Conservation (phyloP, 1,139 yeast species). For the Suzukiozyma palmioleophila region DNA sequence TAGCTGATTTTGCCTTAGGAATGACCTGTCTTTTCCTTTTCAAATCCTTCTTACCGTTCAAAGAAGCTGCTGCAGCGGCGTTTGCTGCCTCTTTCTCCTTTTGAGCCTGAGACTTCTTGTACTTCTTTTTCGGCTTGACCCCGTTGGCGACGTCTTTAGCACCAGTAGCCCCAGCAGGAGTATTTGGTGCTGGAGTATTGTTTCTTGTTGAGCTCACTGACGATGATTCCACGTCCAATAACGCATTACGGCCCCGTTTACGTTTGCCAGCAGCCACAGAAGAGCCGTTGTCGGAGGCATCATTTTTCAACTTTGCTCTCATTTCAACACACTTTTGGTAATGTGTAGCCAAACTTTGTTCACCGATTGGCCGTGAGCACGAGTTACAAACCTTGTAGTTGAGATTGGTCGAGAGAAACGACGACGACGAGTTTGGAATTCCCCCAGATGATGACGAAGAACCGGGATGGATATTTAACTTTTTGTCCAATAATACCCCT, state of each 20-base stretch:
- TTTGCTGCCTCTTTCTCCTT: conserved; percentile 46
- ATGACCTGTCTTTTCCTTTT: conserved; percentile 29
- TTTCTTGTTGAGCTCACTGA: conserved; percentile 41
- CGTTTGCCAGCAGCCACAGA: conserved; percentile 10
- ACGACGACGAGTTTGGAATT: conserved; percentile 25
- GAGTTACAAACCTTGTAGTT: conserved; percentile 61
- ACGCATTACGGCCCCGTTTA: conserved; percentile 33
- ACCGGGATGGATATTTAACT: conserved; percentile 25
- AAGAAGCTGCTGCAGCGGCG: conserved; percentile 38
- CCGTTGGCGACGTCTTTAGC: conserved; percentile 11
- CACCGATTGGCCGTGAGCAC: conserved; percentile 63
- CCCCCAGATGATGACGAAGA: not conserved
- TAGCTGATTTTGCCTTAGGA: conserved; percentile 42
- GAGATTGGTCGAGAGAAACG: conserved; percentile 41
- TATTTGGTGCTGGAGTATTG: conserved; percentile 34
- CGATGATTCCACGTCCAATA: conserved; percentile 33
- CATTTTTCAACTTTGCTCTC: conserved; percentile 38
- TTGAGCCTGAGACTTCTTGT: conserved; percentile 42
- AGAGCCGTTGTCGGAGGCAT: conserved; percentile 15
- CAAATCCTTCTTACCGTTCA: conserved; percentile 13
- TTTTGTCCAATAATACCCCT: conserved; percentile 53
- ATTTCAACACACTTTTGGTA: conserved; percentile 44
- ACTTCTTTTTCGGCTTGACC: conserved; percentile 39
- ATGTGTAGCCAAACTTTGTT: conserved; percentile 42
- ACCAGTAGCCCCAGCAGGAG: conserved; percentile 14